Evolutionary conservation across 208 protist species (phyloP).

Genomic region (Crithidia sp.): DNA sequence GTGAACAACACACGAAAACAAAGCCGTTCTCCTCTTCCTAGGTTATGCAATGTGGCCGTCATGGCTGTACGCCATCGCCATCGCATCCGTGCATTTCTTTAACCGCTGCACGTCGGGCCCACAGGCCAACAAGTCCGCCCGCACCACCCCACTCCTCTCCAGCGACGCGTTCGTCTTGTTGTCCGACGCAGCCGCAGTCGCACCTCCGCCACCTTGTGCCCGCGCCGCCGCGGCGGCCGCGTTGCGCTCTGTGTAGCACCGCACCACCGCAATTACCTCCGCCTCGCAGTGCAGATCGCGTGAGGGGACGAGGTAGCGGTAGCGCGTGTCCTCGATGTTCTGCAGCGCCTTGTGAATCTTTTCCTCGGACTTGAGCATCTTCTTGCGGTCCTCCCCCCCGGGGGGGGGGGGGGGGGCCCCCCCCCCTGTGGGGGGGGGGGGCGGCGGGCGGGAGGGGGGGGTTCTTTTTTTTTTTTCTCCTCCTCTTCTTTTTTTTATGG

Average conservation of each 20-base stretch:
- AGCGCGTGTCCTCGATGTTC: slow-evolving; percentile 76
- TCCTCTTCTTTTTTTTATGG: too few relatives aligned
- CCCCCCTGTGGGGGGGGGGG: too few relatives aligned
- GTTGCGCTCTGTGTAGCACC: slow-evolving; percentile 70
- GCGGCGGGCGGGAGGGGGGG: too few relatives aligned
- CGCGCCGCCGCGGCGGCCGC: slow-evolving; percentile 2
- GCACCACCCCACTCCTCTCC: slow-evolving; percentile 18
- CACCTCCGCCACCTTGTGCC: neutral
- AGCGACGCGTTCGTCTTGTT: too few relatives aligned
- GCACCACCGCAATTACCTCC: slow-evolving; percentile 56
- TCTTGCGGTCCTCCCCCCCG: slow-evolving; percentile 63
- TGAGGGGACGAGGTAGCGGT: slow-evolving; percentile 70
- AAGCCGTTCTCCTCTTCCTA: slow-evolving; percentile 9
- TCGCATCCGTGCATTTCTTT: slow-evolving; percentile 43
- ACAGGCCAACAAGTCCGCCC: slow-evolving; percentile 55
- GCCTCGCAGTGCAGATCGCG: slow-evolving; percentile 62
- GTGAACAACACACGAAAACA: too few relatives aligned
- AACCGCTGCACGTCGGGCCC: slow-evolving; percentile 50
- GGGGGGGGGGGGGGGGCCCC: slow-evolving; percentile 47
- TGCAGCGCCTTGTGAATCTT: slow-evolving; percentile 69
- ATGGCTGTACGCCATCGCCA: slow-evolving; percentile 51
- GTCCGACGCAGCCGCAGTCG: neutral
- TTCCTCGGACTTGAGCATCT: slow-evolving; percentile 64
- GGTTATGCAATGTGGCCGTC: slow-evolving; percentile 18
- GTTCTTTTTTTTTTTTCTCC: too few relatives aligned